A percentile compares a stretch with the other conserved stretches of the same genome.
Evolutionary conservation across 1,284 basidiomycete species (phyloP).

Genomic region (Austroboletus rostrupii): DNA sequence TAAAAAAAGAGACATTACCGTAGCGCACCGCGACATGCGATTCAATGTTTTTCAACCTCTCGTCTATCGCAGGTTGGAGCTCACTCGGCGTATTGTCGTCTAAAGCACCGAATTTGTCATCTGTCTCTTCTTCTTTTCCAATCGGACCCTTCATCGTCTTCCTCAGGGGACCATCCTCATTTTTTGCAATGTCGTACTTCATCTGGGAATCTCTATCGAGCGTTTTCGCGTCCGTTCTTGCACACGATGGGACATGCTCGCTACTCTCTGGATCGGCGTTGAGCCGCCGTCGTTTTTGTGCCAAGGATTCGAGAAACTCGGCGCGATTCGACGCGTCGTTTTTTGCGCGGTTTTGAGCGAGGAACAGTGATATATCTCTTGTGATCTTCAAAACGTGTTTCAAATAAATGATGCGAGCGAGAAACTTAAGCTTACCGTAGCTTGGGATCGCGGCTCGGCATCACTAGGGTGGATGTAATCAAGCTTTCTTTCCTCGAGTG

Average conservation of each 20-base stretch:
- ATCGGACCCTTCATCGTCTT: conserved; percentile 43
- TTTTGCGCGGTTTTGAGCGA: conserved; percentile 62
- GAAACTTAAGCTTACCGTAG: conserved; percentile 45
- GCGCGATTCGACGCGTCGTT: conserved; percentile 71
- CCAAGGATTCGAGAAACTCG: conserved; percentile 61
- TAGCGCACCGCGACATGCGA: conserved; percentile 67
- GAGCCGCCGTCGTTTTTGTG: conserved; percentile 48
- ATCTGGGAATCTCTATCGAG: conserved; percentile 72
- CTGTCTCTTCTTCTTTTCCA: conserved; percentile 18
- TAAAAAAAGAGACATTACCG: conserved; percentile 41
- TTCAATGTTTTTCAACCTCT: conserved; percentile 62
- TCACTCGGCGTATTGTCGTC: conserved; percentile 34
- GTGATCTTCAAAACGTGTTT: conserved; percentile 44
- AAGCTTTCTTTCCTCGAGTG: conserved; percentile 63
- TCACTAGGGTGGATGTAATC: conserved; percentile 51
- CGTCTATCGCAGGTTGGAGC: conserved; percentile 55
- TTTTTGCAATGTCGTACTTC: conserved; percentile 79
- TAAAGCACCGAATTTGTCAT: conserved; percentile 22
- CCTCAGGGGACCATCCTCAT: conserved; percentile 69
- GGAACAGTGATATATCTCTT: conserved; percentile 64
- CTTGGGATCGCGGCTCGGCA: conserved; percentile 45
- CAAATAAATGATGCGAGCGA: background rate
- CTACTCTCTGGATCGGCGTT: conserved; percentile 26
- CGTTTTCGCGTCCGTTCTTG: conserved; percentile 65
- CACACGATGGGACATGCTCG: conserved; percentile 49